Conservation (phyloP, 257 asterid genomes). For the Galeopsis tetrahit region DNA sequence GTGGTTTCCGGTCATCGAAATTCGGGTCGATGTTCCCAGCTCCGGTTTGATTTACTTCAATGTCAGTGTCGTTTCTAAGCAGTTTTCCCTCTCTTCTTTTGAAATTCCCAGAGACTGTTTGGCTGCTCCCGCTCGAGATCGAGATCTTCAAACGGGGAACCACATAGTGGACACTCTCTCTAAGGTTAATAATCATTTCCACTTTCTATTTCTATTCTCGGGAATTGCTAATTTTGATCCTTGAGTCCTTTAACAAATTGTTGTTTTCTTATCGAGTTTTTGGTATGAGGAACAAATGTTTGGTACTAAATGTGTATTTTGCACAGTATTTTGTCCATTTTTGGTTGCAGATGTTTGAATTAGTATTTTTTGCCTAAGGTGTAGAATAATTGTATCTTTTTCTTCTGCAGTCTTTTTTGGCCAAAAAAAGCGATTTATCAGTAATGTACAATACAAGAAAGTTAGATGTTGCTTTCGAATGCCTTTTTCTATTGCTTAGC, state of each 20-base stretch:
- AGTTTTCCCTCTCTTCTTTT: constrained; percentile 81
- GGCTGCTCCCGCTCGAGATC: constrained; percentile 58
- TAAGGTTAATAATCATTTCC: constrained; percentile 44
- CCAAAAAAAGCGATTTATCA: constrained; percentile 13
- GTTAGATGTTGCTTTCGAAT: constrained; percentile 2
- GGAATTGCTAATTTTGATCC: not conserved
- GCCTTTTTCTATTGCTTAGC: constrained; percentile 26
- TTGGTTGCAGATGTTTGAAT: constrained; percentile 19
- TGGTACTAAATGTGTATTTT: constrained; percentile 27
- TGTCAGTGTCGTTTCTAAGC: constrained; percentile 95
- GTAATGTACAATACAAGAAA: constrained; percentile 17
- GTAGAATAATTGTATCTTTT: constrained; percentile 32
- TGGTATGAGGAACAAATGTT: constrained; percentile 15
- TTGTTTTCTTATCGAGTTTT: not conserved
- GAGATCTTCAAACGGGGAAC: constrained; percentile 55
- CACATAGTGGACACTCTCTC: constrained; percentile 39
- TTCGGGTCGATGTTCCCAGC: constrained; percentile 86
- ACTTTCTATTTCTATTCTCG: not conserved
- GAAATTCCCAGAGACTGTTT: constrained; percentile 89
- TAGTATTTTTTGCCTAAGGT: constrained; percentile 24
- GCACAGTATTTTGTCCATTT: constrained; percentile 13
- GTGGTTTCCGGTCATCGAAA: constrained; percentile 90
- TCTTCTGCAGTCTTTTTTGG: not conserved
- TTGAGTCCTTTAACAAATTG: not conserved
- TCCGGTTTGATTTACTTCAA: constrained; percentile 93